phyloP scores from a whole-genome alignment of 2,329 filamentous ascomycete genomes.

The Anthostomella pinea region DNA sequence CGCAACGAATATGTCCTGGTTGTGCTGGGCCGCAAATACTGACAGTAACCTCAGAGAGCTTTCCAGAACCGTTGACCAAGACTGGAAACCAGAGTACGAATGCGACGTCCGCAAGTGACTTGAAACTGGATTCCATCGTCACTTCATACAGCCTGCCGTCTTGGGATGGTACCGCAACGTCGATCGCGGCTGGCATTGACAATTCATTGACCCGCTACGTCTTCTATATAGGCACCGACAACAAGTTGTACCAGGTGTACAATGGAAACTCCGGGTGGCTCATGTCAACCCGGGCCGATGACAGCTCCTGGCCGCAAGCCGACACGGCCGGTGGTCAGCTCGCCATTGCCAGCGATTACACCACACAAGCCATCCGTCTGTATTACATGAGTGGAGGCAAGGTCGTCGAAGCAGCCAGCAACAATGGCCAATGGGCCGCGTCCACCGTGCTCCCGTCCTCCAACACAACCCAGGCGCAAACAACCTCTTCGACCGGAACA shows the following conservation, averaged over 20 bases:
- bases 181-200: constrained; percentile 32
- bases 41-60: constrained; percentile 30
- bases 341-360: constrained; percentile 28
- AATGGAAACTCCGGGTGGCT: constrained; percentile 29
- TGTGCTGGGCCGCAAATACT: too few relatives aligned
- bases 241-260: constrained; percentile 30
- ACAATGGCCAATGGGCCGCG: constrained; percentile 28
- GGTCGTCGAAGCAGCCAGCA: constrained; percentile 31
- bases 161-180: constrained; percentile 29
- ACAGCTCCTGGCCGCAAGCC: constrained; percentile 19
- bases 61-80: constrained; percentile 30
- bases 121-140: constrained; percentile 15
- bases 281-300: constrained; percentile 16
- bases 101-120: constrained; percentile 20
- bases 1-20: too few relatives aligned
- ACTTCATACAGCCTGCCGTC: constrained; percentile 30
- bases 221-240: constrained; percentile 39
- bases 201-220: constrained; percentile 27
- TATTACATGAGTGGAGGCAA: constrained; percentile 34
- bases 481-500: constrained; percentile 1
- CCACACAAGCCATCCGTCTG: constrained; percentile 25
- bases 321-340: constrained; percentile 28
- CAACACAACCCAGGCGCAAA: constrained; percentile 19
- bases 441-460: constrained; percentile 25
- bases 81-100: constrained; percentile 23